Evolutionary conservation across 2,329 filamentous ascomycete genomes (phyloP), one percentile per base, ranked within the genome.

Genomic region (Penicillium sp.): DNA sequence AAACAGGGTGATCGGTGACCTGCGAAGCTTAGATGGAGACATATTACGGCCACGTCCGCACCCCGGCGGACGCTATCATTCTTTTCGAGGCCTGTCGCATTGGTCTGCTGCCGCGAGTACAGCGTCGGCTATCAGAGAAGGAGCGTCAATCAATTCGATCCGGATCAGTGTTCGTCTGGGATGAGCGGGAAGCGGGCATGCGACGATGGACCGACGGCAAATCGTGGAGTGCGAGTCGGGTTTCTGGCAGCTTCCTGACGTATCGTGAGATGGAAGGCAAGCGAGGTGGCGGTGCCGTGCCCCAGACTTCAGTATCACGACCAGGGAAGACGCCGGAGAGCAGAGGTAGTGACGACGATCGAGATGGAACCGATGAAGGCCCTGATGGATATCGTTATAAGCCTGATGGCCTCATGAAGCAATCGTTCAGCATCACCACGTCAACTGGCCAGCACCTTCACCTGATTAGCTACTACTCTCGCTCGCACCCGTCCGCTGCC

Each of bases 191-290:
- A 82, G 95, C 95, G 12, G 95, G 95, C 68, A 99, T 99, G 95
- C 87, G 95, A 73, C 85, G 95, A 78, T 99, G 95, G 95, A 99
- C 95, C 0, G 95, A 99, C 72, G 95, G 95, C 60, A 99, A 99
- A 78, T 98, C 94, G 38, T 99, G 95, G 95, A 98, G 94, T 74
- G 95, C 95, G 37, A 98, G 94, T 80, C 88, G 95, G 65, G 95
- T 99, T 0, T 98, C 94, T 0, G 95, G 95, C 56, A 98, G 95
- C 81, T 99, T 99, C 77, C 80, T 99, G 63, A 98, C 95, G 8
- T 99, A 99, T 75, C 86, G 95, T 42, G 95, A 99, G 76, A 99
- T 99, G 95, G 95, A 99, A 79, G 95, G 95, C 78, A 98, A 98
- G 84, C 87, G 95, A 65, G 93, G 93, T 58, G 92, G 92, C 62